These are phyloP conservation scores for Hyaloscypha finlandica DNA, from an alignment of 495 filamentous ascomycete species.

Conservation along the genomic window DNA sequence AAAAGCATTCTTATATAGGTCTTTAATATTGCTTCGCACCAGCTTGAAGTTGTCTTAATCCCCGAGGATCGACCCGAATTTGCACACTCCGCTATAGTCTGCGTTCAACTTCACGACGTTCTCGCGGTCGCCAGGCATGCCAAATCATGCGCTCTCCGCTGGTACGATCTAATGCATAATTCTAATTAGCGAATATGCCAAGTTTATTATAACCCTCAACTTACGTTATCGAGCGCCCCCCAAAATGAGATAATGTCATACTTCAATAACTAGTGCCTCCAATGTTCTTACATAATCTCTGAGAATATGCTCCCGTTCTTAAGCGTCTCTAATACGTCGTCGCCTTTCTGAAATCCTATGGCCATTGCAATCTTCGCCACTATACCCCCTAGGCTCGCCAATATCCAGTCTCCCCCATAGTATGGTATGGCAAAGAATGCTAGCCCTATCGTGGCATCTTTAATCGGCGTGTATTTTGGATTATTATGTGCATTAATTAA, in stretches of 20 bases:
- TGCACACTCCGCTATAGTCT: slow-evolving; percentile 12
- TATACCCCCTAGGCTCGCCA: slow-evolving; percentile 20
- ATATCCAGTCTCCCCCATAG: slow-evolving; percentile 26
- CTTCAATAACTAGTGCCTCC: slow-evolving; percentile 22
- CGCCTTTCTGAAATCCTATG: slow-evolving; percentile 25
- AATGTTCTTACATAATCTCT: slow-evolving; percentile 26
- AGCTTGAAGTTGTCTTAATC: slow-evolving; percentile 15
- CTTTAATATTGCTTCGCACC: slow-evolving; percentile 13
- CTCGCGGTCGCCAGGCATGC: slow-evolving; percentile 6
- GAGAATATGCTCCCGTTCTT: slow-evolving; percentile 24
- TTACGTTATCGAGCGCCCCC: slow-evolving; percentile 24
- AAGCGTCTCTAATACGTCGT: slow-evolving; percentile 26
- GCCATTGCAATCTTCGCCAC: slow-evolving; percentile 24
- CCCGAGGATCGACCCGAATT: slow-evolving; percentile 2
- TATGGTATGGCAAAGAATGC: slow-evolving; percentile 36
- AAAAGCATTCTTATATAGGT: slow-evolving; percentile 12
- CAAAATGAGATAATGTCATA: slow-evolving; percentile 31
- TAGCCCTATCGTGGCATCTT: slow-evolving; percentile 12
- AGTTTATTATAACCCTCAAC: slow-evolving; percentile 8
- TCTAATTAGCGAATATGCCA: slow-evolving; percentile 2
- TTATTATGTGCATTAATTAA: slow-evolving; percentile 15
- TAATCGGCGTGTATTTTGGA: slow-evolving; percentile 9
- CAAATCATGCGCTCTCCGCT: not conserved
- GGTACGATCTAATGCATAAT: slow-evolving; percentile 14
- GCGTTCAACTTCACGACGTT: slow-evolving; percentile 15